Percentiles rank a stretch among this genome's conserved stretches.
These are phyloP conservation scores for Trichoderma parareesei DNA, from an alignment of 495 filamentous ascomycete species.

Conservation along the genomic window DNA sequence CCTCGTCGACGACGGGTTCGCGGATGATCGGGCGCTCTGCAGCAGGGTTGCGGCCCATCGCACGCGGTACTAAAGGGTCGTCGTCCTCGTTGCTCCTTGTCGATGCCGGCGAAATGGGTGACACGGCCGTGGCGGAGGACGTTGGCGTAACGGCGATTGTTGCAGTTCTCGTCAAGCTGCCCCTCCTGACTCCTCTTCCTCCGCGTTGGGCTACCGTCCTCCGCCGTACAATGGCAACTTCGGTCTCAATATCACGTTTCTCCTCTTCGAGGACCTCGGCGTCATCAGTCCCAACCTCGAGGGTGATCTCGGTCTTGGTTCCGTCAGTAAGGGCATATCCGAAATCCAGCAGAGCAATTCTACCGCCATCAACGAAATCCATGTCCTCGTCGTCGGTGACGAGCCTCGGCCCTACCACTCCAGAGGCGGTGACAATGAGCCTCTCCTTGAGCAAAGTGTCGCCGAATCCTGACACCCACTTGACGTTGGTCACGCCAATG, in stretches of 20 bases:
- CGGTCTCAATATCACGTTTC: constrained; percentile 66
- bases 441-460: constrained; percentile 45
- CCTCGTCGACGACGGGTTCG: constrained; percentile 15
- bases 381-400: constrained; percentile 65
- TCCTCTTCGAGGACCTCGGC: constrained; percentile 67
- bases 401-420: constrained; percentile 52
- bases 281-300: constrained; percentile 66
- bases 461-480: constrained; percentile 50
- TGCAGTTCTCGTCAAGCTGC: constrained; percentile 28
- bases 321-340: constrained; percentile 52
- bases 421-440: constrained; percentile 67
- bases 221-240: constrained; percentile 73
- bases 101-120: background rate
- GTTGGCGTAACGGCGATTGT: constrained; percentile 19
- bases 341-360: constrained; percentile 73
- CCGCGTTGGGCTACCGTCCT: constrained; percentile 53
- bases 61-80: constrained; percentile 35
- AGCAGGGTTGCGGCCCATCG: constrained; percentile 21
- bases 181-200: constrained; percentile 18
- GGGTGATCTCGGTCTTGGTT: constrained; percentile 44
- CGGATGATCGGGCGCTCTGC: constrained; percentile 10
- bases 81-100: constrained; percentile 24
- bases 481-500: constrained; percentile 48
- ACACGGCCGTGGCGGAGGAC: constrained; percentile 14
- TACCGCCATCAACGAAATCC: constrained; percentile 70